These are phyloP conservation scores for Pleurotus citrinopileatus DNA, from an alignment of 768 basidiomycete species.

Conservation along the genomic window DNA sequence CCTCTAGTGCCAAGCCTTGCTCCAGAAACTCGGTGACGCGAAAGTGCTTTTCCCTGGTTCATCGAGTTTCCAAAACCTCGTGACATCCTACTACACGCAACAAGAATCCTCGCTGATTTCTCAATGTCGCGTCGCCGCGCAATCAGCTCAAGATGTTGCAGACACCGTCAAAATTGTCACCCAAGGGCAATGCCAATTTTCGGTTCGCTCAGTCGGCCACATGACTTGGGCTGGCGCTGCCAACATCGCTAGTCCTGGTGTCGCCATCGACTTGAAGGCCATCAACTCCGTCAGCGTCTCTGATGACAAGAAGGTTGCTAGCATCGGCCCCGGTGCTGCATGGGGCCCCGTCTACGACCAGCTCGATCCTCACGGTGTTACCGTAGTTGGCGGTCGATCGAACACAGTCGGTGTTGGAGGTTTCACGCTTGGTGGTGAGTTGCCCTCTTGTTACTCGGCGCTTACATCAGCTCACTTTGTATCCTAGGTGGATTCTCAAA, in stretches of 20 bases:
- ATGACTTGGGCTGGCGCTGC: slow-evolving; percentile 11
- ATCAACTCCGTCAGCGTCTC: slow-evolving; percentile 7
- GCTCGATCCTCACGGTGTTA: slow-evolving; percentile 5
- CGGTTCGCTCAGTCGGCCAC: slow-evolving; percentile 11
- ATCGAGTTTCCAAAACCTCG: background rate
- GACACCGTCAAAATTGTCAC: background rate
- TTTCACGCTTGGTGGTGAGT: slow-evolving; percentile 13
- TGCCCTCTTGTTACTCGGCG: background rate
- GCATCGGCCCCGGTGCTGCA: slow-evolving; percentile 9
- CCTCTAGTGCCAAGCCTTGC: background rate
- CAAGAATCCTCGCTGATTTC: background rate
- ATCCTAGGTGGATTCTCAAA: slow-evolving; percentile 16
- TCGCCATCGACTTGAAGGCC: slow-evolving; percentile 11
- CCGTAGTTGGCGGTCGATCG: slow-evolving; percentile 12
- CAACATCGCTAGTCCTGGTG: slow-evolving; percentile 11
- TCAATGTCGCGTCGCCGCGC: background rate
- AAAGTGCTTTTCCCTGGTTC: background rate
- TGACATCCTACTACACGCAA: background rate
- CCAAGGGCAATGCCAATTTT: background rate
- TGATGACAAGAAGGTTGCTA: slow-evolving; percentile 3
- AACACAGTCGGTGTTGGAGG: slow-evolving; percentile 14
- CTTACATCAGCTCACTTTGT: background rate
- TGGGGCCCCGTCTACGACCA: slow-evolving; percentile 13
- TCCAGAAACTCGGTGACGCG: background rate
- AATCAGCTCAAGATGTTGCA: slow-evolving; percentile 2